Conservation (phyloP, 192 early-diverging fungal genomes). For the Linnemannia schmuckeri region DNA sequence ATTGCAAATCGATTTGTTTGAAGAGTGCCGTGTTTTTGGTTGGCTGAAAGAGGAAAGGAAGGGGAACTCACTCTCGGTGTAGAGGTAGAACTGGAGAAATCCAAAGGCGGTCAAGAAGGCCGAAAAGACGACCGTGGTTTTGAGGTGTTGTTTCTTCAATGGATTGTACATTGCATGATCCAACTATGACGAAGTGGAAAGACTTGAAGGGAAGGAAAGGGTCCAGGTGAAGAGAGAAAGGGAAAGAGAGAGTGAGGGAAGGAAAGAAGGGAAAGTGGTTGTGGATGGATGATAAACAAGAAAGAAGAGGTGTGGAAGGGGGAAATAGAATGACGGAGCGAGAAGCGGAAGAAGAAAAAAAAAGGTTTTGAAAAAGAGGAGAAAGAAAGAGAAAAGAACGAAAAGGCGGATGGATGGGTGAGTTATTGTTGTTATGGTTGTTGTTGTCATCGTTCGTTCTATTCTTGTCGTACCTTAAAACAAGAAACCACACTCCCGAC, state of each 20-base stretch:
- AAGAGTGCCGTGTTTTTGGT: too few relatives aligned
- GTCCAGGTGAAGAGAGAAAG: neutral
- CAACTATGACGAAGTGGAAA: neutral
- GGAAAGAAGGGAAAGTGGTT: neutral
- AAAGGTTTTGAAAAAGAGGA: neutral
- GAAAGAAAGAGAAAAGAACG: neutral
- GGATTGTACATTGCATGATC: conserved; percentile 9
- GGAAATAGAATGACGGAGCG: neutral
- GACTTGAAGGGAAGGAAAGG: neutral
- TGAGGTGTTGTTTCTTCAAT: neutral
- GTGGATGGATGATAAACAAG: neutral
- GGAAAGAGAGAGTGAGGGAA: neutral
- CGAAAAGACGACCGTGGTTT: neutral
- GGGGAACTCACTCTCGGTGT: conserved; percentile 3
- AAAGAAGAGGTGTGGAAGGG: neutral
- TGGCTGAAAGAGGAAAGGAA: neutral
- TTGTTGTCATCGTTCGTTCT: neutral
- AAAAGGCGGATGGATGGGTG: neutral
- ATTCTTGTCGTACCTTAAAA: neutral
- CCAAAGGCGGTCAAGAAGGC: conserved; percentile 7
- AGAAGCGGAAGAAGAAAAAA: neutral
- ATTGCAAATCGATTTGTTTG: too few relatives aligned
- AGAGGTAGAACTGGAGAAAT: conserved; percentile 21
- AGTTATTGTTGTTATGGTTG: neutral
- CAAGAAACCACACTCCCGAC: too few relatives aligned